Evolutionary conservation across 2,329 filamentous ascomycete species (phyloP).

Genomic region (Knufia petricola): DNA sequence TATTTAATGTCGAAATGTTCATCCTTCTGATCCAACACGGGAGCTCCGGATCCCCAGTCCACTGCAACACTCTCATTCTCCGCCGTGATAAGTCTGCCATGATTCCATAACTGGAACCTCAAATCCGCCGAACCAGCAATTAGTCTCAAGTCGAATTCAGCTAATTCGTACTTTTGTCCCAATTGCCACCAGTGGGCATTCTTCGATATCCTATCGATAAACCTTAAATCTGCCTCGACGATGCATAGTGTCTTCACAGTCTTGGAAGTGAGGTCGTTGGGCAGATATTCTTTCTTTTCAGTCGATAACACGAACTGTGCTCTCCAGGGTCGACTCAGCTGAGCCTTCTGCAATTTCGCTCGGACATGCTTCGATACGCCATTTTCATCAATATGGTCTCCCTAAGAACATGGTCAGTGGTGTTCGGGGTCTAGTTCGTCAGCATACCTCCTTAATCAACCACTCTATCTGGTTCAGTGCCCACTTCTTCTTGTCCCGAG

Average conservation of each 20-base stretch:
- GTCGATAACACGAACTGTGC: slow-evolving; percentile 29
- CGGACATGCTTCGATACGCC: slow-evolving; percentile 18
- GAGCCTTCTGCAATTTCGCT: slow-evolving; percentile 17
- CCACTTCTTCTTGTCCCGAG: slow-evolving; percentile 27
- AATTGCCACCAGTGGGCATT: slow-evolving; percentile 30
- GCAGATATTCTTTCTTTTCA: slow-evolving; percentile 20
- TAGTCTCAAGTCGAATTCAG: slow-evolving; percentile 27
- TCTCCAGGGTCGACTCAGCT: slow-evolving; percentile 22
- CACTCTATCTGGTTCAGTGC: slow-evolving; percentile 29
- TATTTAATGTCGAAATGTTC: not conserved
- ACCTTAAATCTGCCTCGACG: slow-evolving; percentile 24
- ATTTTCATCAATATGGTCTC: slow-evolving; percentile 12
- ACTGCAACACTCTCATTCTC: slow-evolving; percentile 27
- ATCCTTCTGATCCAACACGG: slow-evolving; percentile 1
- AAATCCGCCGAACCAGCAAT: slow-evolving; percentile 29
- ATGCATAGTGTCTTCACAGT: slow-evolving; percentile 26
- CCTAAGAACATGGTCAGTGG: slow-evolving; percentile 1
- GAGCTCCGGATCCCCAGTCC: slow-evolving; percentile 22
- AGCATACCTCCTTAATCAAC: slow-evolving; percentile 24
- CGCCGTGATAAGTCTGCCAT: slow-evolving; percentile 23
- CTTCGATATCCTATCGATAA: slow-evolving; percentile 28
- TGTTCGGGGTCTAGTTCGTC: not conserved
- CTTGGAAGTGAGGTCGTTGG: slow-evolving; percentile 20
- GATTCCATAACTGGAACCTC: slow-evolving; percentile 29
- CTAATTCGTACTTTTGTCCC: slow-evolving; percentile 26